Conservation (phyloP, 108 stramenopile genomes). For the Nannochloropsis salina region DNA sequence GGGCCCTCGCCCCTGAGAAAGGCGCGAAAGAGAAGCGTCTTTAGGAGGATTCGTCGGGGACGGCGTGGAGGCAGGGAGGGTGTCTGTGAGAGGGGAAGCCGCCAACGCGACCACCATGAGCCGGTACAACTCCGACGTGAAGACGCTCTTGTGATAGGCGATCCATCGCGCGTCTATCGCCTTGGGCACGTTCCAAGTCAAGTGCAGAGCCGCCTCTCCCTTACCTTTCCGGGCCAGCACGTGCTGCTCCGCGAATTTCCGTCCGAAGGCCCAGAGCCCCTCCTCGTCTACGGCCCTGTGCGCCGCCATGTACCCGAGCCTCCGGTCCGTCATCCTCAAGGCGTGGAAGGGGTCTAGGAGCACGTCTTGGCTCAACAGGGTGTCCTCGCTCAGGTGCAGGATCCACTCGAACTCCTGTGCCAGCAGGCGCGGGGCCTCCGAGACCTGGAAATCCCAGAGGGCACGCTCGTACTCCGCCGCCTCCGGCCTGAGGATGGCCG, state of each 20-base stretch:
- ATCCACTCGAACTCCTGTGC: not conserved
- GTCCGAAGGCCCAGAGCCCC: not conserved
- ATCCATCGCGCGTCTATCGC: not conserved
- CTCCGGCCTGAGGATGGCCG: not conserved
- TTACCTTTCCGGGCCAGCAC: not conserved
- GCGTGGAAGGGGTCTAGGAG: not conserved
- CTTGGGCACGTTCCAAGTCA: not conserved
- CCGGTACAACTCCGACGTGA: not conserved
- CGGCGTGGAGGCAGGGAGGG: not conserved
- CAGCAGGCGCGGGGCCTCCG: conserved; percentile 2
- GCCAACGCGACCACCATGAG: not conserved
- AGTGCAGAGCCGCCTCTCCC: not conserved
- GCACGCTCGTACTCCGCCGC: not conserved
- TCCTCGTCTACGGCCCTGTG: not conserved
- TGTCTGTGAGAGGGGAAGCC: not conserved
- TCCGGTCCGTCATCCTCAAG: not conserved
- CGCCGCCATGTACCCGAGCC: not conserved
- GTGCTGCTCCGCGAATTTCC: not conserved
- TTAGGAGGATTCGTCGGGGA: no score
- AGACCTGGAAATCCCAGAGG: not conserved
- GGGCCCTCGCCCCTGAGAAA: no score
- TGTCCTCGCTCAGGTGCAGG: not conserved
- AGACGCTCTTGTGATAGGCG: not conserved
- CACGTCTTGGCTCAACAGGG: not conserved
- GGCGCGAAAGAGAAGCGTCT: no score